Percentiles rank a stretch among this genome's conserved stretches.
phyloP scores from a whole-genome alignment of 2,329 filamentous ascomycete genomes.

The Gaeumannomyces sp. region DNA sequence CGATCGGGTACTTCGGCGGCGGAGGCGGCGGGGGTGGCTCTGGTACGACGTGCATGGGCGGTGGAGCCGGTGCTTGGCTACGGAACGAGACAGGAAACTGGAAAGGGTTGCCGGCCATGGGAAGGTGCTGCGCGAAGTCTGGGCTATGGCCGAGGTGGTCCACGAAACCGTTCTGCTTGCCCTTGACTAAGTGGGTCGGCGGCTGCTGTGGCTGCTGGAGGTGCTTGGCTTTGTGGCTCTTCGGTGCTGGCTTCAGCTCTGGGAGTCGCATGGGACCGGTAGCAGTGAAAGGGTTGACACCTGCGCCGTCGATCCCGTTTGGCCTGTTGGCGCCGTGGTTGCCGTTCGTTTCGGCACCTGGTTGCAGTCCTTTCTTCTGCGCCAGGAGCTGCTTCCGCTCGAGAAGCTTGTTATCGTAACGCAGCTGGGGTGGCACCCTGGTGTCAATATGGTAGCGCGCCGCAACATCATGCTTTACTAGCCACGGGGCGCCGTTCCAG shows the following conservation, averaged over 20 bases:
- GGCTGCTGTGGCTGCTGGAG: constrained; percentile 37
- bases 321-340: constrained; percentile 29
- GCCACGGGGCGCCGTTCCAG: constrained; percentile 95
- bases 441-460: constrained; percentile 78
- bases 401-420: constrained; percentile 71
- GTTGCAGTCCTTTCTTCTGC: constrained; percentile 52
- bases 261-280: constrained; percentile 54
- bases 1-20: constrained; percentile 87
- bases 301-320: constrained; percentile 2
- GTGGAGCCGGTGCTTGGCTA: constrained; percentile 28
- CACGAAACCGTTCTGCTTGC: constrained; percentile 29
- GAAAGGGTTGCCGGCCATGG: constrained; percentile 39
- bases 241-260: constrained; percentile 67
- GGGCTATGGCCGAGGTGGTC: constrained; percentile 15
- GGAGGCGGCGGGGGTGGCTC: constrained; percentile 62
- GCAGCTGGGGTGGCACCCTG: constrained; percentile 76
- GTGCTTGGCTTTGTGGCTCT: constrained; percentile 56
- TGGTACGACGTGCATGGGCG: constrained; percentile 31
- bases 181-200: constrained; percentile 30
- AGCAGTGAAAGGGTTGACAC: constrained; percentile 26
- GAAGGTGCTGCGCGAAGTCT: constrained; percentile 16
- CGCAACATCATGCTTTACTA: constrained; percentile 80
- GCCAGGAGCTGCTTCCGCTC: constrained; percentile 69
- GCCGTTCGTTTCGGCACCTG: constrained; percentile 25
- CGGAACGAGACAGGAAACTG: constrained; percentile 38